phyloP scores from a whole-genome alignment of 1,139 yeast species.

The Trichomonascaceae sp. region DNA sequence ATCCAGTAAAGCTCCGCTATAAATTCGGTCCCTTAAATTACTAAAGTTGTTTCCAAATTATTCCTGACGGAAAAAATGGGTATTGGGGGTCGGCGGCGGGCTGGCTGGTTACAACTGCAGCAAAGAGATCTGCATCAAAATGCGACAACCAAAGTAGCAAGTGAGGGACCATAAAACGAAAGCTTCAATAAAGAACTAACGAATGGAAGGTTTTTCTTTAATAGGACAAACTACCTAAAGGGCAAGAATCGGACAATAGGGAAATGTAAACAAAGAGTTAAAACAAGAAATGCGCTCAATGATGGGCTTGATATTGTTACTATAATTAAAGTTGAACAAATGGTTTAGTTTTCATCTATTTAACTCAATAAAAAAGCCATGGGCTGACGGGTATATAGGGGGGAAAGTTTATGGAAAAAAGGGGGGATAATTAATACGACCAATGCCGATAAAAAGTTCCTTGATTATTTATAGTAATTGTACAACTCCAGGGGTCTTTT shows the following conservation, averaged over 20 bases:
- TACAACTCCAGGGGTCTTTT: neutral
- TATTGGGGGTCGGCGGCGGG: neutral
- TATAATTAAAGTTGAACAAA: neutral
- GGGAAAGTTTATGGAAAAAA: too few species aligned
- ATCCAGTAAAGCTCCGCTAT: too few species aligned
- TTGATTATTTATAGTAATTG: neutral
- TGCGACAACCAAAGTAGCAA: neutral
- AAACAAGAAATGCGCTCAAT: neutral
- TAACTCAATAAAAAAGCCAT: neutral
- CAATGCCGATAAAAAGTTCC: neutral
- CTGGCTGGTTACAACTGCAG: neutral
- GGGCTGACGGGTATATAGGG: too few species aligned
- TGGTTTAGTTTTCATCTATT: neutral
- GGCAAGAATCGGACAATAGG: neutral
- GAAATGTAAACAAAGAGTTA: too few species aligned
- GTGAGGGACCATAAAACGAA: neutral
- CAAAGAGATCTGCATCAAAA: neutral
- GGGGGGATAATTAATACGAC: neutral
- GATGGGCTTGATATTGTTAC: neutral
- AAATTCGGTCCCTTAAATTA: too few species aligned
- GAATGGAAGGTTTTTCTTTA: neutral
- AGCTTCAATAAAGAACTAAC: neutral
- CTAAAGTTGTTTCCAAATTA: neutral
- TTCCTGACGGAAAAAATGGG: neutral
- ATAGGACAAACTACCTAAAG: too few species aligned